Percentiles rank a stretch among this genome's conserved stretches.
Evolutionary conservation across 371 early-diverging fungal species (phyloP).

Genomic region (Mucor plumbeus): DNA sequence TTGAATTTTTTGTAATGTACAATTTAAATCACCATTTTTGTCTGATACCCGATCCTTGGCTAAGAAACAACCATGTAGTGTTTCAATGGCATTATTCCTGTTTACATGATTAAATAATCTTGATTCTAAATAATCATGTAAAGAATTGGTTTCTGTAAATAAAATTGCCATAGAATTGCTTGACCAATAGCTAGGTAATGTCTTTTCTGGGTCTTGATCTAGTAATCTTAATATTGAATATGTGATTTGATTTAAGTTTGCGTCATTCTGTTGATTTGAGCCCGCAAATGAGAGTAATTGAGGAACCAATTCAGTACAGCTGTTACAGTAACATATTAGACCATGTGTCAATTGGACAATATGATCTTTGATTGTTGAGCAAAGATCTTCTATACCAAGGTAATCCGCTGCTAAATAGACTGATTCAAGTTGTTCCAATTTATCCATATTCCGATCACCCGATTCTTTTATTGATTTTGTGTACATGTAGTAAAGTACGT

Average conservation of each 20-base stretch:
- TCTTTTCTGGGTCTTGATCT: slow-evolving; percentile 34
- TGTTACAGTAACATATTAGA: slow-evolving; percentile 33
- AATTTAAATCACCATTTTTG: background rate
- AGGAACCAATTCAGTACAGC: slow-evolving; percentile 31
- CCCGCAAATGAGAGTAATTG: slow-evolving; percentile 28
- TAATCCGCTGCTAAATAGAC: slow-evolving; percentile 44
- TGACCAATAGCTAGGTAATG: slow-evolving; percentile 36
- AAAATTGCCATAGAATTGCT: slow-evolving; percentile 22
- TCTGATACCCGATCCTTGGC: slow-evolving; percentile 10
- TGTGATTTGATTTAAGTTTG: slow-evolving; percentile 23
- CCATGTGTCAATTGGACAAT: slow-evolving; percentile 30
- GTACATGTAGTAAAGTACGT: slow-evolving; percentile 43
- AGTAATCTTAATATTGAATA: slow-evolving; percentile 24
- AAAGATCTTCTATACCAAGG: slow-evolving; percentile 37
- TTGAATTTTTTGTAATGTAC: slow-evolving; percentile 10
- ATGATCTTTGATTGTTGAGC: slow-evolving; percentile 19
- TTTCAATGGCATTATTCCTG: slow-evolving; percentile 40
- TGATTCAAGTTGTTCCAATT: slow-evolving; percentile 22
- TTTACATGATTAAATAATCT: slow-evolving; percentile 27
- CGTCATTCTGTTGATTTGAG: slow-evolving; percentile 24
- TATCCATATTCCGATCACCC: slow-evolving; percentile 23
- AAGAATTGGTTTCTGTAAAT: slow-evolving; percentile 27
- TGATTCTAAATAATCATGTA: slow-evolving; percentile 26
- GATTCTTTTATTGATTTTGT: slow-evolving; percentile 22
- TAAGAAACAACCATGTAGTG: slow-evolving; percentile 36